Evolutionary conservation across 2,329 filamentous ascomycete species (phyloP).

Genomic region (Geoglossum cookeanum): DNA sequence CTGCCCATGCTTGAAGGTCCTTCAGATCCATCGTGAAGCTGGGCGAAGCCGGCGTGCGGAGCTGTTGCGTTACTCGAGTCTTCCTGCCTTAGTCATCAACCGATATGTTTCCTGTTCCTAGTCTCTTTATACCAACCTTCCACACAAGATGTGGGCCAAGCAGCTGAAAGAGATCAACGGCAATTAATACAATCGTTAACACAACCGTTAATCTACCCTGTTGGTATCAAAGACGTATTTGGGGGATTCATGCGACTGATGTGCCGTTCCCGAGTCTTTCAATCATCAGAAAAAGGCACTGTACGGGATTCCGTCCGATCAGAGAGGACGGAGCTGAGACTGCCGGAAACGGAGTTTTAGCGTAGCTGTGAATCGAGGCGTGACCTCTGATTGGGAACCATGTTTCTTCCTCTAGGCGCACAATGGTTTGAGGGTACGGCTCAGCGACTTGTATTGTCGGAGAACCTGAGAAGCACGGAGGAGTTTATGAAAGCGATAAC

Average conservation of each 20-base stretch:
- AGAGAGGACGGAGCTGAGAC: slow-evolving; percentile 25
- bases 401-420: slow-evolving; percentile 80
- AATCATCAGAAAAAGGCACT: slow-evolving; percentile 67
- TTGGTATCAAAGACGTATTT: too few relatives aligned
- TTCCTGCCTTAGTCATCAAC: neutral
- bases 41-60: neutral
- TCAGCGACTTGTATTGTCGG: slow-evolving; percentile 59
- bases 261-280: slow-evolving; percentile 41
- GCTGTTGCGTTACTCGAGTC: neutral
- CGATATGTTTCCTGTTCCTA: neutral
- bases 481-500: too few relatives aligned
- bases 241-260: too few relatives aligned
- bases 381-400: slow-evolving; percentile 56
- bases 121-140: too few relatives aligned
- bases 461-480: too few relatives aligned
- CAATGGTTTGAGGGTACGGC: slow-evolving; percentile 67
- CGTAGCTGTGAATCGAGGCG: slow-evolving; percentile 68
- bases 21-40: neutral
- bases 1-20: slow-evolving; percentile 29
- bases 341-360: slow-evolving; percentile 54
- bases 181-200: too few relatives aligned
- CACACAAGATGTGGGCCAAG: too few relatives aligned
- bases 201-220: too few relatives aligned
- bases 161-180: too few relatives aligned
- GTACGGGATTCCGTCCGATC: slow-evolving; percentile 71